Evolutionary conservation across 257 asterid species (phyloP).

Genomic region (Nemophila menziesii): DNA sequence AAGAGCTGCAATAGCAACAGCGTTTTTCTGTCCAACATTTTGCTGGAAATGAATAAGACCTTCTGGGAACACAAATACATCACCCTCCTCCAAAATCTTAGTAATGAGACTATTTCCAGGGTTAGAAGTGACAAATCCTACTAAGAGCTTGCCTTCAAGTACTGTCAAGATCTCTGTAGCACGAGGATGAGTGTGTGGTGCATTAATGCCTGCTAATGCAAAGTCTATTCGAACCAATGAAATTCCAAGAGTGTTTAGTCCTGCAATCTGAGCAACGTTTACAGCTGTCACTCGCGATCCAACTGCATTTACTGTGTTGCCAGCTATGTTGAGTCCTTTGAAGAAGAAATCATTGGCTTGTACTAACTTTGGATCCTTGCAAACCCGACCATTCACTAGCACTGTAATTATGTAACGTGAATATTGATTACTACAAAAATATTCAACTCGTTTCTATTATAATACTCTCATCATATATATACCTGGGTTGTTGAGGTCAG

Average conservation of each 20-base stretch:
- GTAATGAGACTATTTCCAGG: constrained; percentile 23
- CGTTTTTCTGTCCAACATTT: constrained; percentile 11
- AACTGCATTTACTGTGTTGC: constrained; percentile 20
- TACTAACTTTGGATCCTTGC: constrained; percentile 27
- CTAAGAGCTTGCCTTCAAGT: constrained; percentile 20
- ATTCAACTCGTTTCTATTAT: too few species aligned
- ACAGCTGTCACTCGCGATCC: constrained; percentile 31
- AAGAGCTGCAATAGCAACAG: constrained; percentile 25
- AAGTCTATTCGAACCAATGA: constrained; percentile 33
- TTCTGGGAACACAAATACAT: constrained; percentile 31
- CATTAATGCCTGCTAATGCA: constrained; percentile 25
- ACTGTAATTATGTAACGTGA: too few species aligned
- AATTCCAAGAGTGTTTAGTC: constrained; percentile 37
- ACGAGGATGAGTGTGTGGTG: constrained; percentile 36
- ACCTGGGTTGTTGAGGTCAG: constrained; percentile 24
- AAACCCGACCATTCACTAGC: constrained; percentile 22
- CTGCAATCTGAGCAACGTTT: constrained; percentile 23
- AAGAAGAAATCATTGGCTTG: constrained; percentile 23
- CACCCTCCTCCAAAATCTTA: constrained; percentile 20
- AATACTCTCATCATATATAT: background rate
- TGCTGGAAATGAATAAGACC: constrained; percentile 34
- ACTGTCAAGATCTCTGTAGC: constrained; percentile 32
- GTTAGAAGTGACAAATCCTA: constrained; percentile 31
- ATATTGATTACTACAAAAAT: too few species aligned
- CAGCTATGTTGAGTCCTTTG: constrained; percentile 21